Base-by-base conservation (phyloP, 257 asterid species). In the Salvia hispanica region DNA sequence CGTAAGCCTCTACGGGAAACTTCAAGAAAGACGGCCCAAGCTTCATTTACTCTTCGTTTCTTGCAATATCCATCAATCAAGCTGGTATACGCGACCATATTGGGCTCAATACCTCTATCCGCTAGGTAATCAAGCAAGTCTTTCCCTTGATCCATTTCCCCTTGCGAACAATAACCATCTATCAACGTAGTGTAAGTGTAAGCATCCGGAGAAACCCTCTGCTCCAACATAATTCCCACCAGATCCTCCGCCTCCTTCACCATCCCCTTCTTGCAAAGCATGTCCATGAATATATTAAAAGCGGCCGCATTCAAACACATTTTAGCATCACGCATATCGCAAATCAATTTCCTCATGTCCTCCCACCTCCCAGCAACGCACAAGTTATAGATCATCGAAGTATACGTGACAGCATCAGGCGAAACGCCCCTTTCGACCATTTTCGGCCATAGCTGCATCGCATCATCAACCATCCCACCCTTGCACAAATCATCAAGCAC, bases 21-120 rank as follows among this genome's bases (percentile, higher is more conserved):
- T 59, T 70, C 67, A 0, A 10, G 53, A 46, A 70, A 68, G 62
- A 55, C 25, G 28, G 7, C 39, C 73, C 57, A 68, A n/a, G 72
- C 72, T 12, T 52, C 62, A 39, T 53, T 34, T 21, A 60, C 53
- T 9, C 15, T 42, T 1, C 66, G 9, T 0, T 14, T 37, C 50
- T 15, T 39, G 64, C 59, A 25, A 25, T 54, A 54, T 54, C 59
- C 59, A 10, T 25, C 2, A 3, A 54, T 54, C 59, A 54, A 57
- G 6, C 6, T 36, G 18, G 16, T 12, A 31, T 68, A 68, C 45
- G 4, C 4, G 15, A 7, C 0, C 14, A 68, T 31, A 42, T 4
- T 5, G 2, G 73, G 58, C 37, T 21, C 10, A 53, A 53, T 5
- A 9, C 62, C 44, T 5, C 4, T 21, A 6, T 34, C 28, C 16